These are phyloP conservation scores for Debaryomyces psychrophilus DNA, from an alignment of 1,139 yeast genomes.

Conservation along the genomic window DNA sequence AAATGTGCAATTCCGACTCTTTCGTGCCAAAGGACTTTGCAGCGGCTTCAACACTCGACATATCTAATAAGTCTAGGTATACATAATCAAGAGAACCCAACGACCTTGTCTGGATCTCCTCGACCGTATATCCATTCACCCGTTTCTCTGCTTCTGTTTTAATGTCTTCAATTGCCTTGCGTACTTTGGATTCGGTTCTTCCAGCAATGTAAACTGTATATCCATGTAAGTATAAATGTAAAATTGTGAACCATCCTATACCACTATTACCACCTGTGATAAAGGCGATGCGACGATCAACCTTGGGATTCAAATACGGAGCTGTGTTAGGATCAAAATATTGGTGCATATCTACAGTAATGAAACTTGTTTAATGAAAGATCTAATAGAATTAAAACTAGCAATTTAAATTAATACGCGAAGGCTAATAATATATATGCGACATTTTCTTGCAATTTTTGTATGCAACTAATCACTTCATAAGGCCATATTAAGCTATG, in stretches of 20 bases:
- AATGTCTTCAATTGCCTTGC: conserved; percentile 58
- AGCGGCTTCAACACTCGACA: conserved; percentile 34
- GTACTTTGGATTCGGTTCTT: conserved; percentile 58
- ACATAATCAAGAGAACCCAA: conserved; percentile 34
- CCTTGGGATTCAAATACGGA: conserved; percentile 42
- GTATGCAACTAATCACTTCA: neutral
- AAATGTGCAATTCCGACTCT: conserved; percentile 36
- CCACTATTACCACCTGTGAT: conserved; percentile 85
- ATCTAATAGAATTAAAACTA: neutral
- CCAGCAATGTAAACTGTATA: conserved; percentile 75
- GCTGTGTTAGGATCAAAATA: conserved; percentile 29
- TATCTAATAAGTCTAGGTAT: conserved; percentile 38
- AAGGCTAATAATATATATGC: neutral
- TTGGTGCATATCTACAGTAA: neutral
- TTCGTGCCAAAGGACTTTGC: conserved; percentile 27
- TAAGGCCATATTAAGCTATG: too few relatives aligned
- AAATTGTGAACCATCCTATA: conserved; percentile 74
- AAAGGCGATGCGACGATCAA: conserved; percentile 60
- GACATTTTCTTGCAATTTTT: neutral
- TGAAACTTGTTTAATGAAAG: neutral
- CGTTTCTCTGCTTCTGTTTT: conserved; percentile 52
- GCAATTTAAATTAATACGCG: neutral
- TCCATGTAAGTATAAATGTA: conserved; percentile 80
- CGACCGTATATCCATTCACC: conserved; percentile 22
- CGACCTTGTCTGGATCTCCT: conserved; percentile 19